Evolutionary conservation across 768 basidiomycete species (phyloP), one percentile per base, ranked within the genome.

Genomic region (Termitomyces sp.): DNA sequence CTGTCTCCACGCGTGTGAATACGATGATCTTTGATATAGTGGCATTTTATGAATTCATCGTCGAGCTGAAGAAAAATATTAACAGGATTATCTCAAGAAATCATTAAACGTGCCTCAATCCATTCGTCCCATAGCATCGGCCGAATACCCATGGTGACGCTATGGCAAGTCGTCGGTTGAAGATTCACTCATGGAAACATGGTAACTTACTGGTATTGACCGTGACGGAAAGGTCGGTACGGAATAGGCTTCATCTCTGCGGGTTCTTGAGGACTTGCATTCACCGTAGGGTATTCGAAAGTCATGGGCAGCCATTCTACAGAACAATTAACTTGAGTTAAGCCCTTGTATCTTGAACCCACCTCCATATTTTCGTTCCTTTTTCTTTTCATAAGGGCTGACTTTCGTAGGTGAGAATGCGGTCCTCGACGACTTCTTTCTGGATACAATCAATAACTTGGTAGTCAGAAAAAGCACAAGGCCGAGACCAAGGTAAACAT

Each of bases 91-190:
- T 14, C 15, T n/a, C 26, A n/a, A 51, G 19, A 46, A 55, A 37
- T n/a, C 30, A 19, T 24, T 46, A 22, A 34, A 56, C 66, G n/a
- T 57, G 83, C 84, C 71, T 88, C 84, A 45, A 90, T 81, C 88
- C 87, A 89, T 51, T 85, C 80, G 40, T 77, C 75, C 82, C 83
- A 90, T 9, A 72, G 72, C 85, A 89, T 87, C 47, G 60, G 34
- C 12, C 64, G 57, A 28, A 65, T 64, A 17, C 65, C 62, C 65
- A 64, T 64, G 9, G 62, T 66, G 19, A 64, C 54, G 50, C 63
- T 64, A 38, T 17, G 4, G 51, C 21, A 2, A 22, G 17, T 17
- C 24, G 21, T 10, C 11, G 11, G 9, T 45, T 44, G 10, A 49
- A 32, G 19, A 12, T 21, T 38, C 1, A n/a, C 24, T 7, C 5